Base-by-base conservation (phyloP, 495 filamentous ascomycete genomes). In the Penicillium soppii region DNA sequence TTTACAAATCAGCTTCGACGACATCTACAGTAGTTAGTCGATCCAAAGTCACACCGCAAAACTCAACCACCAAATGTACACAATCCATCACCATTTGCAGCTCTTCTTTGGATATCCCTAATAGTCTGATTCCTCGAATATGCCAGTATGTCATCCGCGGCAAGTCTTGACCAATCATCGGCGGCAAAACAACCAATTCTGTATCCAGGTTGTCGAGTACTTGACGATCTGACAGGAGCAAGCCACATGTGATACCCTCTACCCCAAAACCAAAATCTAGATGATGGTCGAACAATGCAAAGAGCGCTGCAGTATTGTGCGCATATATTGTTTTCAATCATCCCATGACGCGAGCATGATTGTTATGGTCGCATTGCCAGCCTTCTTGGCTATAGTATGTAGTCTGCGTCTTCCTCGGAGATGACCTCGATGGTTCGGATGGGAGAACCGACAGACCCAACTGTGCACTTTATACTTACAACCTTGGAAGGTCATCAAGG, bases 121-220 rank as follows among this genome's bases (percentile, higher is more conserved):
- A 47, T 56, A 76, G 56, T 37, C 75, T 61, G 10, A 56, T 57
- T 0, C 77, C 77, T 45, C 77, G 56, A 6, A 80, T 56, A 66
- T 82, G 78, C 76, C 78, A 81, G 7, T 66, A 62, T 4, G 76
- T 79, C 54, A 72, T 60, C 2, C 56, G 51, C 17, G 56, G 56
- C n/a, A 80, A 50, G 53, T 75, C 73, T 61, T 81, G 77, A n/a
- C 72, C 70, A 73, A 80, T 81, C 26, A 82, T 77, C 0, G 65
- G 69, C 1, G 73, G 57, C 13, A 79, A 54, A 2, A 76, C 70
- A 1, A 80, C 66, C 26, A 81, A n/a, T 50, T 81, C 68, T 0
- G 78, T 75, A 29, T 79, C 76, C 12, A 77, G 17, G 7, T 65
- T 68, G 27, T 67, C 63, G 29, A 81, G 51, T 15, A 78, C 67